A percentile compares a stretch with the other conserved stretches of the same genome.
Evolutionary conservation across 257 asterid genomes (phyloP).

Genomic region (Capsicum chinense): DNA sequence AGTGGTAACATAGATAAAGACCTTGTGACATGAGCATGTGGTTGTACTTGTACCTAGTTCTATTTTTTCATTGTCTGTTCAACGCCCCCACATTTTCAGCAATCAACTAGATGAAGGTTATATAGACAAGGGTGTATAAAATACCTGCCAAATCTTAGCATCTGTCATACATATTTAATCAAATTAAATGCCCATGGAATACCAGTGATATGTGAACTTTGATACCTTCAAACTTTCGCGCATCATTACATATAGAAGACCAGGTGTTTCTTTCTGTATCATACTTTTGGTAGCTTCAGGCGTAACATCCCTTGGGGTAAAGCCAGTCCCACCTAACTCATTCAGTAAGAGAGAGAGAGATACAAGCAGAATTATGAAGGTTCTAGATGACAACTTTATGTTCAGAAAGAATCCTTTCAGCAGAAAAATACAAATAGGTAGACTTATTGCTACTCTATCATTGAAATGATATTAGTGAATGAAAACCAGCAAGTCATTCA

Average conservation of each 20-base stretch:
- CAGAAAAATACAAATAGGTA: neutral
- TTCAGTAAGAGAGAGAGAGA: constrained; percentile 25
- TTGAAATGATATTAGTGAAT: neutral
- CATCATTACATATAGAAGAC: constrained; percentile 89
- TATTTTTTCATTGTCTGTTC: neutral
- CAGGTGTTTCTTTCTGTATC: constrained; percentile 92
- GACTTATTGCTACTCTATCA: neutral
- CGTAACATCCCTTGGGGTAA: constrained; percentile 91
- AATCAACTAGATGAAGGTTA: neutral
- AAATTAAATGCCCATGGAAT: neutral
- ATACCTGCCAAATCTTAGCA: neutral
- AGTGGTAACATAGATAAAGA: neutral
- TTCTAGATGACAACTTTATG: neutral
- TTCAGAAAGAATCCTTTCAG: neutral
- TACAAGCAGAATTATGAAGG: constrained; percentile 28
- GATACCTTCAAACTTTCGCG: constrained; percentile 92
- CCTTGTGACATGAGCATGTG: constrained; percentile 10
- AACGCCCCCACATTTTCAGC: neutral
- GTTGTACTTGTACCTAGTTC: neutral
- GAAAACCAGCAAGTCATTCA: constrained; percentile 26
- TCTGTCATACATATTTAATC: neutral
- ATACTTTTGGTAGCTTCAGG: constrained; percentile 94
- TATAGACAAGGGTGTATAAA: constrained; percentile 8
- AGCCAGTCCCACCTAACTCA: constrained; percentile 92
- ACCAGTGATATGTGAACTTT: neutral